These are phyloP conservation scores for Pythium periplocum DNA, from an alignment of 352 stramenopile species.

Conservation along the genomic window DNA sequence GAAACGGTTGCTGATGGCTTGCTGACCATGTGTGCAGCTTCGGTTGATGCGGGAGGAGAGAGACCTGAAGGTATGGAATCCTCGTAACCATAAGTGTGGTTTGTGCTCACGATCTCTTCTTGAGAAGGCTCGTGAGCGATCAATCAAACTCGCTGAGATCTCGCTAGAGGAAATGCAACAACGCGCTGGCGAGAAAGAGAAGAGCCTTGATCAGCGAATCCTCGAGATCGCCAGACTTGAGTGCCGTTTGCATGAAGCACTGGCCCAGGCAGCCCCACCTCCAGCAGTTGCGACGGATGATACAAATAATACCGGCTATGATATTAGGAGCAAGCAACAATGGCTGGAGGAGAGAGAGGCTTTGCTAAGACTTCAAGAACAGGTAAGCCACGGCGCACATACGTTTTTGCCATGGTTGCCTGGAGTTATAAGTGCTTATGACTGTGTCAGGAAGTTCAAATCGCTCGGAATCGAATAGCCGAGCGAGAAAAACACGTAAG, in stretches of 20 bases:
- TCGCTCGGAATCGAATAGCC: slow-evolving; percentile 1
- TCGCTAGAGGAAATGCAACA: slow-evolving; percentile 30
- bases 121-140: slow-evolving; percentile 28
- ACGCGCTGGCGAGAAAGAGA: slow-evolving; percentile 27
- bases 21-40: slow-evolving; percentile 9
- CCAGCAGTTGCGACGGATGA: neutral
- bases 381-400: slow-evolving; percentile 9
- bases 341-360: slow-evolving; percentile 20
- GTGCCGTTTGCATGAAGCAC: slow-evolving; percentile 34
- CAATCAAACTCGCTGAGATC: slow-evolving; percentile 22
- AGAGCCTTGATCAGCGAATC: slow-evolving; percentile 28
- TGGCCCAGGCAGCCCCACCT: slow-evolving; percentile 5
- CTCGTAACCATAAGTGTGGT: neutral
- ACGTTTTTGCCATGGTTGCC: no score
- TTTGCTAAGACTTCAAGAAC: slow-evolving; percentile 22
- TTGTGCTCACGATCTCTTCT: neutral
- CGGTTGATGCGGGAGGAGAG: slow-evolving; percentile 27
- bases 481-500: slow-evolving; percentile 5
- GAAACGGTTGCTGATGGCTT: neutral
- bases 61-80: slow-evolving; percentile 22
- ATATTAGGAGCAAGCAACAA: neutral
- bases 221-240: slow-evolving; percentile 37
- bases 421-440: neutral
- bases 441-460: slow-evolving; percentile 1
- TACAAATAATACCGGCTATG: neutral